Conservation (phyloP, 306 rosid genomes). For the Cajanus cajan region DNA sequence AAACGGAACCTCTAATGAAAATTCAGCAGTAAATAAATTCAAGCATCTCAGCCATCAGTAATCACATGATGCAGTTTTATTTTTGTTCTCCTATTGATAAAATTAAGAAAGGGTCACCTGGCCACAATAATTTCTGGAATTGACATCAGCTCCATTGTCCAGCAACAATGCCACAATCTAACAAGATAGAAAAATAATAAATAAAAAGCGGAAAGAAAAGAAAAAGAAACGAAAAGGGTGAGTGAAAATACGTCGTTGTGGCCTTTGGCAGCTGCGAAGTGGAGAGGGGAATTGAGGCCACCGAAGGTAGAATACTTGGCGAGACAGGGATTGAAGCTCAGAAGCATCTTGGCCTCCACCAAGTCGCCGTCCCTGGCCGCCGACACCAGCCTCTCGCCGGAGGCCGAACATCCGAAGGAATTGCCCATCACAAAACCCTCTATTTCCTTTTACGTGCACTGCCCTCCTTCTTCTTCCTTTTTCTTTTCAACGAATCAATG, state of each 20-base stretch:
- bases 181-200: not conserved
- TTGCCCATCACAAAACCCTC: slow-evolving; percentile 60
- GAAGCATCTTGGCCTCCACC: slow-evolving; percentile 90
- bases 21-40: slow-evolving; percentile 2
- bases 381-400: slow-evolving; percentile 98
- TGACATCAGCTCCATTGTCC: slow-evolving; percentile 93
- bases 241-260: slow-evolving; percentile 71
- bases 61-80: not conserved
- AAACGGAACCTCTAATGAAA: not conserved
- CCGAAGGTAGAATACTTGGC: slow-evolving; percentile 94
- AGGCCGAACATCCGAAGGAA: slow-evolving; percentile 95
- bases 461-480: not conserved
- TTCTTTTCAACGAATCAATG: not conserved
- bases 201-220: not conserved
- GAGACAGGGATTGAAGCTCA: slow-evolving; percentile 77
- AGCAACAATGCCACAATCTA: slow-evolving; percentile 93
- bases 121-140: slow-evolving; percentile 95
- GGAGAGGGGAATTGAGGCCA: slow-evolving; percentile 95
- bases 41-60: not conserved
- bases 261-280: slow-evolving; percentile 93
- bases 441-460: not conserved
- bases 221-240: not conserved
- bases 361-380: slow-evolving; percentile 99
- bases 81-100: not conserved
- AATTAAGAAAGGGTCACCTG: slow-evolving; percentile 59